Percentiles rank a stretch among this genome's conserved stretches.
Conservation (phyloP, 2,329 filamentous ascomycete species). For the Rugonectria rugulosa region DNA sequence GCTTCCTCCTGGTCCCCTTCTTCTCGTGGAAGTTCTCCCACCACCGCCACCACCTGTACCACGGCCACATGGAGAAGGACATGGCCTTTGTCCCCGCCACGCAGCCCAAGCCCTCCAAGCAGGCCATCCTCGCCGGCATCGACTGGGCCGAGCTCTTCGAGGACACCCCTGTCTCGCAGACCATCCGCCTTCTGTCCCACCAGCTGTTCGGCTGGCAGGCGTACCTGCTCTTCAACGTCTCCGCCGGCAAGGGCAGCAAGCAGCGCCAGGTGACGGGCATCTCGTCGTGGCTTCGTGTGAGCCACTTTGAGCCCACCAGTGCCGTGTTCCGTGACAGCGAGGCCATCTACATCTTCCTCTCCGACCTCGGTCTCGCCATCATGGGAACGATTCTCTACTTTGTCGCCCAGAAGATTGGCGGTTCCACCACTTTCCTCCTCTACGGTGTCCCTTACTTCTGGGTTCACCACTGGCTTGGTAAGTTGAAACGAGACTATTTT, state of each 20-base stretch:
- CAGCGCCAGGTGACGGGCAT: slow-evolving; percentile 48
- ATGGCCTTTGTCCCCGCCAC: slow-evolving; percentile 68
- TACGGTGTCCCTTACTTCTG: slow-evolving; percentile 73
- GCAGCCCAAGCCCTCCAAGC: slow-evolving; percentile 45
- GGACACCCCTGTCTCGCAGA: slow-evolving; percentile 66
- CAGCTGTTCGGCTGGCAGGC: slow-evolving; percentile 71
- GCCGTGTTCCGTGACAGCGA: slow-evolving; percentile 67
- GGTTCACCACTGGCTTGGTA: slow-evolving; percentile 75
- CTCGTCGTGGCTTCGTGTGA: slow-evolving; percentile 52
- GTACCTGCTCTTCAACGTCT: slow-evolving; percentile 69
- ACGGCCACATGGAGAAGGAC: slow-evolving; percentile 73
- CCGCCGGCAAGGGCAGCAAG: slow-evolving; percentile 56
- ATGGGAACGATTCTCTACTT: slow-evolving; percentile 60
- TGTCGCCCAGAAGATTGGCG: slow-evolving; percentile 60
- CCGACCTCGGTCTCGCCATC: slow-evolving; percentile 65
- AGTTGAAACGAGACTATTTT: slow-evolving; percentile 26
- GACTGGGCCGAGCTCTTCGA: slow-evolving; percentile 64
- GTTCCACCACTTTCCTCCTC: slow-evolving; percentile 62
- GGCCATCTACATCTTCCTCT: slow-evolving; percentile 62
- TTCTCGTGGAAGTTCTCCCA: slow-evolving; percentile 78
- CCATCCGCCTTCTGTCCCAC: slow-evolving; percentile 64
- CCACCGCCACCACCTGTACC: slow-evolving; percentile 73
- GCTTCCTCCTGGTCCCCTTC: slow-evolving; percentile 71
- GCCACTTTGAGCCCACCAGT: slow-evolving; percentile 69
- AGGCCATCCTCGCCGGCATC: slow-evolving; percentile 46